Conservation (phyloP, 2,329 filamentous ascomycete species). For the Kalaharituber pfeilii region DNA sequence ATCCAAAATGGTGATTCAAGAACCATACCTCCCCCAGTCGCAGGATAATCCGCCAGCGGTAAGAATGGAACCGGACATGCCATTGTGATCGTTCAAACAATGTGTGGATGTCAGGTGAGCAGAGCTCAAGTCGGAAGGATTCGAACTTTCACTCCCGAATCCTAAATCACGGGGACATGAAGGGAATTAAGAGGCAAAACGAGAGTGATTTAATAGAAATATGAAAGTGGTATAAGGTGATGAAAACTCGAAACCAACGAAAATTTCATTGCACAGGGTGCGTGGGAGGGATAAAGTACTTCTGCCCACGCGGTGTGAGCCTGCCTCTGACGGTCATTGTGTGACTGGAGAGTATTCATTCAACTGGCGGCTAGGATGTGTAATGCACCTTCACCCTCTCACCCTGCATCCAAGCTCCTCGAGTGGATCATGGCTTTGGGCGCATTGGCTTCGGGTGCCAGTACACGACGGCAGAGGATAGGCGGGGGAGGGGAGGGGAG, state of each 20-base stretch:
- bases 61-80: conserved; percentile 52
- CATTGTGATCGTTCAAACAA: neutral
- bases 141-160: neutral
- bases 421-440: neutral
- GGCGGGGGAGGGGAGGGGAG: neutral
- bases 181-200: neutral
- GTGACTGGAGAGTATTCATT: neutral
- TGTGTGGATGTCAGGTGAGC: neutral
- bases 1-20: neutral
- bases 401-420: neutral
- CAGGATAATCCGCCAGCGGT: conserved; percentile 42
- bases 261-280: neutral
- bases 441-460: neutral
- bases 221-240: neutral
- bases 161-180: neutral
- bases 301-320: neutral
- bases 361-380: neutral
- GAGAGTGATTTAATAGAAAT: neutral
- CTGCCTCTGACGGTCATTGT: neutral
- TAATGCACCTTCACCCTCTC: neutral
- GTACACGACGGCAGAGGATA: neutral
- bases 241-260: neutral
- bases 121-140: neutral
- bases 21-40: conserved; percentile 48
- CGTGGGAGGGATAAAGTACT: neutral